Evolutionary conservation across 208 protist species (phyloP).

Genomic region (Endotrypanum monterogeii): DNA sequence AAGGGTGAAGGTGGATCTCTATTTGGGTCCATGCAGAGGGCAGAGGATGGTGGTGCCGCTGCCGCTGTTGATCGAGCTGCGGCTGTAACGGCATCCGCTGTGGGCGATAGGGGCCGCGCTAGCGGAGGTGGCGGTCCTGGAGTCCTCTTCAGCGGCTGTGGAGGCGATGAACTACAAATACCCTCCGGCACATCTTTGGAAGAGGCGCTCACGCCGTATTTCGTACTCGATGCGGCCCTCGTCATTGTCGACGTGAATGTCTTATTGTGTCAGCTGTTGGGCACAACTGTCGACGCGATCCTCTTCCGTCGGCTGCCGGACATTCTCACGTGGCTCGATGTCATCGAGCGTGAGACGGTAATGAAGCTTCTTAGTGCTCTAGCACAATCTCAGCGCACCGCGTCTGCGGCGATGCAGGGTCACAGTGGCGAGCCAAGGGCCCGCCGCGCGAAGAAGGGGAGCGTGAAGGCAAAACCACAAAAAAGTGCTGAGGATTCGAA

Average conservation of each 20-base stretch:
- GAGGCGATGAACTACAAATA: not conserved
- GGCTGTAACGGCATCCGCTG: not conserved
- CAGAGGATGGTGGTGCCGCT: not conserved
- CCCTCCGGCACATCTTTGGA: slow-evolving; percentile 16
- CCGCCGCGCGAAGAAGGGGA: not conserved
- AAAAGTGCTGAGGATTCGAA: not conserved
- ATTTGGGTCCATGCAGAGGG: not conserved
- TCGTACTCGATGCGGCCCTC: slow-evolving; percentile 37
- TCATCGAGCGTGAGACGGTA: slow-evolving; percentile 31
- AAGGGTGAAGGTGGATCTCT: not conserved
- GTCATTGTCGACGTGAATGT: slow-evolving; percentile 57
- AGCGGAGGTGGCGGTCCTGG: not conserved
- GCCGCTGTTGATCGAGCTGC: not conserved
- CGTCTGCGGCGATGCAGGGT: not conserved
- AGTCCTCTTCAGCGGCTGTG: not conserved
- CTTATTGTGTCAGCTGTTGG: slow-evolving; percentile 48
- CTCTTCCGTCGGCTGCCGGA: slow-evolving; percentile 36
- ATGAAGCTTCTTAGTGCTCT: slow-evolving; percentile 6
- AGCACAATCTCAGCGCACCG: not conserved
- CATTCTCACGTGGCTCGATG: slow-evolving; percentile 49
- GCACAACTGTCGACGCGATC: slow-evolving; percentile 35
- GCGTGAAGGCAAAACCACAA: not conserved
- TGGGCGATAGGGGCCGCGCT: not conserved
- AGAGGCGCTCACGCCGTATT: slow-evolving; percentile 42
- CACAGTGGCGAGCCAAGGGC: not conserved